These are phyloP conservation scores for Vaccinium macrocarpon DNA, from an alignment of 148 eudicot species.

Conservation along the genomic window DNA sequence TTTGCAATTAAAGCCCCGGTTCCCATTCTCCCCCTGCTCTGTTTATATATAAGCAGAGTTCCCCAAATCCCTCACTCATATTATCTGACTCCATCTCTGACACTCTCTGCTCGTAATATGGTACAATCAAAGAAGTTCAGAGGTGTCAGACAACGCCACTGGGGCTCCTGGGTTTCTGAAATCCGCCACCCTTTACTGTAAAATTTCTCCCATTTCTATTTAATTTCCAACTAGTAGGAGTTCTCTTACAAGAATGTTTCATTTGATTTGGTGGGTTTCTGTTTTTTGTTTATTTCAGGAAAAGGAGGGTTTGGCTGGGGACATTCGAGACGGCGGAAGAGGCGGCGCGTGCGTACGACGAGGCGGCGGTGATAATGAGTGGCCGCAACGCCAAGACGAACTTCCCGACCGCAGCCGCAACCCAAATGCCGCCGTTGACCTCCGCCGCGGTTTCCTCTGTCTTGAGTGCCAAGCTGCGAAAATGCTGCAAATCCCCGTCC, in stretches of 20 bases:
- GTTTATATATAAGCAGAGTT: too few relatives aligned
- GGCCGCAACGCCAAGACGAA: slow-evolving; percentile 57
- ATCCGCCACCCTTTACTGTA: slow-evolving; percentile 75
- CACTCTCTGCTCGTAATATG: slow-evolving; percentile 15
- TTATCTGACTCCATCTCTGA: not conserved
- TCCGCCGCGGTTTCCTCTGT: slow-evolving; percentile 16
- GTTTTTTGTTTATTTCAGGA: slow-evolving; percentile 22
- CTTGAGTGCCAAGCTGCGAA: slow-evolving; percentile 46
- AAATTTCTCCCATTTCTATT: not conserved
- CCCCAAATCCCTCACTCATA: slow-evolving; percentile 12
- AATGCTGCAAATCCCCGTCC: slow-evolving; percentile 29
- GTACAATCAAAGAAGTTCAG: slow-evolving; percentile 58
- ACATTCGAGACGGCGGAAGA: slow-evolving; percentile 60
- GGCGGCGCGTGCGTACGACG: slow-evolving; percentile 56
- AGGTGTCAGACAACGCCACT: slow-evolving; percentile 76
- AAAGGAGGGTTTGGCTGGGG: slow-evolving; percentile 58
- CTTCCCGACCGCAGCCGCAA: slow-evolving; percentile 26
- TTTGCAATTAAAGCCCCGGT: too few relatives aligned
- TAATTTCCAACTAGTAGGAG: not conserved
- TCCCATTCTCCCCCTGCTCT: too few relatives aligned
- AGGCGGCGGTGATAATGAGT: slow-evolving; percentile 47
- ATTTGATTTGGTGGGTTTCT: not conserved
- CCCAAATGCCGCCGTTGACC: slow-evolving; percentile 7
- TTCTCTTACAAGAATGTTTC: not conserved
- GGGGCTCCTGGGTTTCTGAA: slow-evolving; percentile 80